Percentiles rank a stretch among this genome's conserved stretches.
phyloP scores from a whole-genome alignment of 1,284 basidiomycete genomes.

The Papiliotrema terrestris region DNA sequence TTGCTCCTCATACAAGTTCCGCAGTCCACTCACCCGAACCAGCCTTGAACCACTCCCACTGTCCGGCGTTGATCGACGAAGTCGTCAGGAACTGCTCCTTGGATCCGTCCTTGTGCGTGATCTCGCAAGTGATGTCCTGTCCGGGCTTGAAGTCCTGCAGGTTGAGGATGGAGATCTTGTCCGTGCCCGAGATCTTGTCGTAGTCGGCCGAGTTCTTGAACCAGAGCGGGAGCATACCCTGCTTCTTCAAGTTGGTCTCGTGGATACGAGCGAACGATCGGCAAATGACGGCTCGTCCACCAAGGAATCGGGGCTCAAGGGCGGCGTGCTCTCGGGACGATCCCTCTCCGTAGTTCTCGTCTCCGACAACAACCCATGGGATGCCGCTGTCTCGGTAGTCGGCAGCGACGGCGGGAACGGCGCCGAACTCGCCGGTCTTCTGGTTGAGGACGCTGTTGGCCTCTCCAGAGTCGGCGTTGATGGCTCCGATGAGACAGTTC shows the following conservation, averaged over 20 bases:
- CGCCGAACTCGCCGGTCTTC: conserved; percentile 78
- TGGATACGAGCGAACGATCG: conserved; percentile 96
- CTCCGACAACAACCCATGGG: conserved; percentile 91
- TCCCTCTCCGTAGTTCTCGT: conserved; percentile 97
- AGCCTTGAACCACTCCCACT: conserved; percentile 93
- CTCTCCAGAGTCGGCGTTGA: conserved; percentile 91
- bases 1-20: neutral
- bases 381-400: conserved; percentile 84
- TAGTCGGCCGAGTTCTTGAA: conserved; percentile 87
- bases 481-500: conserved; percentile 96
- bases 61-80: conserved; percentile 57
- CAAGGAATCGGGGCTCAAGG: conserved; percentile 94
- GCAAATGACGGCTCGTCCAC: conserved; percentile 91
- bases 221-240: conserved; percentile 81
- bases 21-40: conserved; percentile 57
- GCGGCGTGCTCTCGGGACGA: conserved; percentile 98
- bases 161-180: conserved; percentile 80
- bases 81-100: conserved; percentile 57
- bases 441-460: conserved; percentile 95
- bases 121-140: conserved; percentile 74
- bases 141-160: conserved; percentile 79
- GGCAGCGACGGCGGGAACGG: conserved; percentile 79
- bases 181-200: conserved; percentile 76
- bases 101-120: conserved; percentile 77
- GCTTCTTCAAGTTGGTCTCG: conserved; percentile 89